A percentile compares a stretch with the other conserved stretches of the same genome.
These are phyloP conservation scores for Claviceps pazoutovae DNA, from an alignment of 2,329 filamentous ascomycete species.

Conservation along the genomic window DNA sequence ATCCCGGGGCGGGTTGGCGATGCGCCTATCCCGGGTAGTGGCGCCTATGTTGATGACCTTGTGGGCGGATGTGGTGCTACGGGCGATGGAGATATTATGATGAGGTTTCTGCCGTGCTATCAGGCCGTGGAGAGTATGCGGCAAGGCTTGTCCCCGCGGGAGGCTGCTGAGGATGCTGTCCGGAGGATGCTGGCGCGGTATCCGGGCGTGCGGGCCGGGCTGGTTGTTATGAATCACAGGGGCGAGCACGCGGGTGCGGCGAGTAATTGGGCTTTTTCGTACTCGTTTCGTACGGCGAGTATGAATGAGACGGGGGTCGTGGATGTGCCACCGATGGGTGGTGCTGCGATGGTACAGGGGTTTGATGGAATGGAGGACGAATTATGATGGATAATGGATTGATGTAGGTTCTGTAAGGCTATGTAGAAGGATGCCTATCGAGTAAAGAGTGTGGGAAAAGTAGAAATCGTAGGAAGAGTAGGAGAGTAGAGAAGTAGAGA, in stretches of 20 bases:
- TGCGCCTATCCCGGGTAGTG: constrained; percentile 39
- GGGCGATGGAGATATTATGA: constrained; percentile 43
- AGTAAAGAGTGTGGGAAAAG: no score
- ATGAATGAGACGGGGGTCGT: constrained; percentile 34
- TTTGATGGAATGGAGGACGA: no score
- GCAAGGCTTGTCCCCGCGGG: constrained; percentile 30
- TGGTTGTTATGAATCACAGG: constrained; percentile 35
- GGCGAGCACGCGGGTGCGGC: constrained; percentile 37
- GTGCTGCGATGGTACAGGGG: background rate
- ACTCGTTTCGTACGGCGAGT: constrained; percentile 31
- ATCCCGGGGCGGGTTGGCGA: constrained; percentile 42
- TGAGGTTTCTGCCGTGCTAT: constrained; percentile 43
- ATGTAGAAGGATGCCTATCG: no score
- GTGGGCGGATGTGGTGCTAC: constrained; percentile 42
- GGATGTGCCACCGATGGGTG: constrained; percentile 17
- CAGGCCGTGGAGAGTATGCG: constrained; percentile 41
- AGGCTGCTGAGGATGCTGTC: constrained; percentile 36
- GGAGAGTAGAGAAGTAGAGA: no score
- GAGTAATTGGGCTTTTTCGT: constrained; percentile 41
- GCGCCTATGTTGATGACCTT: constrained; percentile 39
- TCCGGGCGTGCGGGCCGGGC: constrained; percentile 30
- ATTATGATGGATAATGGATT: no score
- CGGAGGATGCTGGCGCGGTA: constrained; percentile 33
- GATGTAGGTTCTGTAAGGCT: no score
- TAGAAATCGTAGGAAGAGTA: no score